Conservation (phyloP, 768 basidiomycete species). For the Leccinum broughii region DNA sequence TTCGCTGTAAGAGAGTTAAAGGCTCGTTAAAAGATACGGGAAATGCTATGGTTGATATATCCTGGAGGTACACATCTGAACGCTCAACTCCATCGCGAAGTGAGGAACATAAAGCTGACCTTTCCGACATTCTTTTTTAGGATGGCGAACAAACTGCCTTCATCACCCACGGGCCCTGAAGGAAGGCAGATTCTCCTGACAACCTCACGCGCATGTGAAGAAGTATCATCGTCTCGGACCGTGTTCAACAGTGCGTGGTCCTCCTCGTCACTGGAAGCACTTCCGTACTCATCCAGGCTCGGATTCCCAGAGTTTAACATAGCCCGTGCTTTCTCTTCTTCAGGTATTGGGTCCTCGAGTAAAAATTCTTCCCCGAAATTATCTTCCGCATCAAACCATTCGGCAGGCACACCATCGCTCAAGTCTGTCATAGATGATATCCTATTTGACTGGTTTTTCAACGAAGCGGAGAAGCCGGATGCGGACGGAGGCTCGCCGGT, state of each 20-base stretch:
- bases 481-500: constrained; percentile 29
- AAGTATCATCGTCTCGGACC: constrained; percentile 7
- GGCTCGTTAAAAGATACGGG: constrained; percentile 94
- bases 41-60: constrained; percentile 77
- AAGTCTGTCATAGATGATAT: constrained; percentile 49
- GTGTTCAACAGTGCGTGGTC: constrained; percentile 15
- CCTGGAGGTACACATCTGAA: constrained; percentile 42
- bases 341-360: constrained; percentile 46
- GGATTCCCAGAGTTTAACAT: constrained; percentile 43
- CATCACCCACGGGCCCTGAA: constrained; percentile 61
- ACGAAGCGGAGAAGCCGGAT: constrained; percentile 28
- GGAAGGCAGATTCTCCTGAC: constrained; percentile 59
- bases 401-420: constrained; percentile 48
- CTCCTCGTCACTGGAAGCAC: constrained; percentile 51
- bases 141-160: constrained; percentile 80
- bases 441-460: constrained; percentile 40
- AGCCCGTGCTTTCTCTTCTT: constrained; percentile 41
- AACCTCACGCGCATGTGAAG: constrained; percentile 30
- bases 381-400: constrained; percentile 81
- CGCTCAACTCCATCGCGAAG: neutral
- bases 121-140: constrained; percentile 90
- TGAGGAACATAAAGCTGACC: constrained; percentile 39
- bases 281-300: constrained; percentile 40
- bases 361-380: constrained; percentile 55
- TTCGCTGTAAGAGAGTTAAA: constrained; percentile 75